Evolutionary conservation across 768 basidiomycete genomes (phyloP).

Genomic region (Boletus reticulatus): DNA sequence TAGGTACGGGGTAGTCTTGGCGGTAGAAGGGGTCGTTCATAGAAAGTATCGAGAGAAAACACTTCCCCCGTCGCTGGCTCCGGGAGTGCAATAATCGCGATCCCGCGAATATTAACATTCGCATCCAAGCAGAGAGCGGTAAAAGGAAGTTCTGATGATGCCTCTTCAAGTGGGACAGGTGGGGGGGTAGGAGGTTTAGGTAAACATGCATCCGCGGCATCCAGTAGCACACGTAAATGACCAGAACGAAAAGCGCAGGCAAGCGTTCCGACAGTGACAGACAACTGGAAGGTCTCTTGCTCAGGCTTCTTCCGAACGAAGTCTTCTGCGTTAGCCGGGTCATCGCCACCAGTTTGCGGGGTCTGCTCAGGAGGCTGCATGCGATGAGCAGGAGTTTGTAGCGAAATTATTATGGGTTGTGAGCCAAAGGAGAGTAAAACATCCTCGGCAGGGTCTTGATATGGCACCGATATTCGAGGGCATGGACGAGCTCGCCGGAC

Average conservation of each 20-base stretch:
- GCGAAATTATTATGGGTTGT: constrained; percentile 55
- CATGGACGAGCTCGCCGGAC: not conserved
- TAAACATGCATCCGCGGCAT: constrained; percentile 36
- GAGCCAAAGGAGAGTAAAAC: constrained; percentile 59
- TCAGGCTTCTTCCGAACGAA: constrained; percentile 1
- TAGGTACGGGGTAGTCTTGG: constrained; percentile 49
- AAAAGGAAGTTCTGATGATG: constrained; percentile 16
- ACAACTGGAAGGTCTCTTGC: constrained; percentile 38
- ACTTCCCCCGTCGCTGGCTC: constrained; percentile 10
- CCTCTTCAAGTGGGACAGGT: constrained; percentile 9
- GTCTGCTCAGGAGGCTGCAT: constrained; percentile 10
- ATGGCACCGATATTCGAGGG: constrained; percentile 7
- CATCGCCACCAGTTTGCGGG: not conserved
- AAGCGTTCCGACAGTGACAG: constrained; percentile 48
- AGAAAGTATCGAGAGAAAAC: constrained; percentile 40
- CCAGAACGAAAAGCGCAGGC: constrained; percentile 54
- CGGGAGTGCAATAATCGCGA: constrained; percentile 49
- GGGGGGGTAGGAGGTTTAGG: constrained; percentile 20
- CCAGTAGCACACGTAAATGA: constrained; percentile 52
- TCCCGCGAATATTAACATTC: constrained; percentile 38
- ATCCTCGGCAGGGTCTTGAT: constrained; percentile 34
- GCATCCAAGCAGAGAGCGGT: constrained; percentile 34
- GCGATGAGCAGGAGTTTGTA: constrained; percentile 45
- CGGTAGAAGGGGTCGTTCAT: constrained; percentile 57
- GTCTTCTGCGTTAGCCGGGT: constrained; percentile 6